Base-by-base conservation (phyloP, 2,329 filamentous ascomycete species). In the Alternaria sp. region DNA sequence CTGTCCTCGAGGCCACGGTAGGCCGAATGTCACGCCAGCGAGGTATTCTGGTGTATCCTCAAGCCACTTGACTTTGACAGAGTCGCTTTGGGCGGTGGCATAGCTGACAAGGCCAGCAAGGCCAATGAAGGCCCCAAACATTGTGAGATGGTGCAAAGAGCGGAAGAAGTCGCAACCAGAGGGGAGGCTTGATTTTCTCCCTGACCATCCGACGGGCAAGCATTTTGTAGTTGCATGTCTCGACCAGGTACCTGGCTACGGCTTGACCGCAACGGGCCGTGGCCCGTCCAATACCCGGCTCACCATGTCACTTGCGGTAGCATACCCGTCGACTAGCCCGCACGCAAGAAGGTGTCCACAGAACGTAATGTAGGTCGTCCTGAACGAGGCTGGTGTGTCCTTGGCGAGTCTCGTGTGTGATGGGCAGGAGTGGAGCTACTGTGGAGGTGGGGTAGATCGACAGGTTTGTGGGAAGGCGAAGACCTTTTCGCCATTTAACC, bases 1-100 rank as follows among this genome's bases (percentile, higher is more conserved):
- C 55, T 79, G 77, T 15, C 80, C 81, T 5, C 71, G 72, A 25
- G 74, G 72, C 75, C 80, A 82, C 13, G 79, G 80, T 8, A 83
- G 65, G 30, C 81, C 81, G 36, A 81, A 81, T 0, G 77, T 81
- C 3, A 77, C 77, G 3, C 79, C 79, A 12, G 66, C 68, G 49
- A 72, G 71, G 60, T 75, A 68, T 30, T 71, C 46, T 21, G 76
- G 73, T 3, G 68, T 69, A 12, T 62, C 70, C 10, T 76, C 73
- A 6, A 78, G 67, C 76, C 76, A 78, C 56, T 72, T 76, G 28
- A 78, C 75, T 23, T 69, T 75, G 23, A 74, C 74, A 19, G 67
- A 59, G 36, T 60, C 61, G 52, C 55, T 62, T 53, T 70, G 67
- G 51, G 71, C 68, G 8, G 51, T 47, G 28, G 59, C 63, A 26